Conservation (phyloP, 2,329 filamentous ascomycete genomes). For the Aschersonia sp. region DNA sequence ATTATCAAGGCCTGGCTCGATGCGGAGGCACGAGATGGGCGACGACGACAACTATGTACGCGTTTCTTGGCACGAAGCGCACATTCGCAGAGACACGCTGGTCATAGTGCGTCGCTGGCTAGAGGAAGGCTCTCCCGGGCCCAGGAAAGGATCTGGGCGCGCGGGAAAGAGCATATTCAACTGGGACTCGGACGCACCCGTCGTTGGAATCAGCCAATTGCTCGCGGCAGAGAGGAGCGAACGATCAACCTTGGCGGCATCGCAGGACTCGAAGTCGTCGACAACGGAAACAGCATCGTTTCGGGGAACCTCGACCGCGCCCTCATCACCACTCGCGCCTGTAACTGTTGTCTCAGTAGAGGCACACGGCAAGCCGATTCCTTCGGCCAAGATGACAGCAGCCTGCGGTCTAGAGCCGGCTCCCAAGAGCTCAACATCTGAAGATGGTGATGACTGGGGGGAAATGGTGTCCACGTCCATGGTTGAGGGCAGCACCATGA, state of each 20-base stretch:
- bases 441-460: slow-evolving; percentile 45
- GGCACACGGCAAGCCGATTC: neutral
- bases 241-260: slow-evolving; percentile 10
- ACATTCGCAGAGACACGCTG: slow-evolving; percentile 36
- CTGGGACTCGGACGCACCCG: slow-evolving; percentile 41
- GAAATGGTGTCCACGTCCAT: slow-evolving; percentile 36
- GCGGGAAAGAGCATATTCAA: slow-evolving; percentile 40
- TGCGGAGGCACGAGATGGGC: slow-evolving; percentile 39
- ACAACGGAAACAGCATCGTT: slow-evolving; percentile 14
- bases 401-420: no score
- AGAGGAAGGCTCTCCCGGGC: slow-evolving; percentile 44
- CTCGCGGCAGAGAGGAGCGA: slow-evolving; percentile 11
- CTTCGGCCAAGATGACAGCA: neutral
- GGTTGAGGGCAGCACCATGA: neutral
- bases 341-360: neutral
- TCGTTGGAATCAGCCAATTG: slow-evolving; percentile 29
- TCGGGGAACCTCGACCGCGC: slow-evolving; percentile 8
- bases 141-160: slow-evolving; percentile 20
- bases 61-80: slow-evolving; percentile 42
- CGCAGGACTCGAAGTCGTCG: slow-evolving; percentile 9
- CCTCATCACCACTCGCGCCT: slow-evolving; percentile 4
- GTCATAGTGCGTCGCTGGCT: slow-evolving; percentile 51
- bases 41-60: slow-evolving; percentile 46
- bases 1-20: slow-evolving; percentile 44
- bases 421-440: slow-evolving; percentile 1